Conservation (phyloP, 495 filamentous ascomycete species). For the Neurospora terricola region DNA sequence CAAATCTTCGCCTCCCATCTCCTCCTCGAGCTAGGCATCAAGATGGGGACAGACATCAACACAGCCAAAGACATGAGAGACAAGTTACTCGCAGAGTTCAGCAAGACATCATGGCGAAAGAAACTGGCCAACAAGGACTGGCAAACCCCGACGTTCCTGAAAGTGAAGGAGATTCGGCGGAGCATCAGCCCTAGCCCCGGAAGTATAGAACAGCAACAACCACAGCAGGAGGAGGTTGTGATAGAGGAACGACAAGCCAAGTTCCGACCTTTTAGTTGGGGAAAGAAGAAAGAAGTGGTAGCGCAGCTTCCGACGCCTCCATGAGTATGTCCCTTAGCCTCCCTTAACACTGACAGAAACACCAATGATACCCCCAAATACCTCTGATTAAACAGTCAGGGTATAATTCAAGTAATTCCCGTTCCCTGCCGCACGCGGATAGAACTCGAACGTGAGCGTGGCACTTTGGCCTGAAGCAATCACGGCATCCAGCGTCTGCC, state of each 20-base stretch:
- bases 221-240: neutral
- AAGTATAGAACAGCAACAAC: neutral
- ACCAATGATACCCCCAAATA: neutral
- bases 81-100: neutral
- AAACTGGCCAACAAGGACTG: neutral
- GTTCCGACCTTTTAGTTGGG: neutral
- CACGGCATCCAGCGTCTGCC: constrained; percentile 35
- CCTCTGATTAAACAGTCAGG: constrained; percentile 26
- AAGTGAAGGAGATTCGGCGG: neutral
- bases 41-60: neutral
- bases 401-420: constrained; percentile 36
- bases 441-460: constrained; percentile 46
- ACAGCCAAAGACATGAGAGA: neutral
- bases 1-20: constrained; percentile 29
- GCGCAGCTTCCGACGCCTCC: neutral
- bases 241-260: neutral
- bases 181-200: neutral
- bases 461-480: constrained; percentile 33
- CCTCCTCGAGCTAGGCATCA: neutral
- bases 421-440: constrained; percentile 30
- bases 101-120: neutral
- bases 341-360: neutral
- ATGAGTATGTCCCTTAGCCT: neutral
- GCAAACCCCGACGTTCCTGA: neutral
- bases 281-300: neutral